Evolutionary conservation across 2,329 filamentous ascomycete genomes (phyloP), one percentile per base, ranked within the genome.

Genomic region (Lasiodiplodia sp.): DNA sequence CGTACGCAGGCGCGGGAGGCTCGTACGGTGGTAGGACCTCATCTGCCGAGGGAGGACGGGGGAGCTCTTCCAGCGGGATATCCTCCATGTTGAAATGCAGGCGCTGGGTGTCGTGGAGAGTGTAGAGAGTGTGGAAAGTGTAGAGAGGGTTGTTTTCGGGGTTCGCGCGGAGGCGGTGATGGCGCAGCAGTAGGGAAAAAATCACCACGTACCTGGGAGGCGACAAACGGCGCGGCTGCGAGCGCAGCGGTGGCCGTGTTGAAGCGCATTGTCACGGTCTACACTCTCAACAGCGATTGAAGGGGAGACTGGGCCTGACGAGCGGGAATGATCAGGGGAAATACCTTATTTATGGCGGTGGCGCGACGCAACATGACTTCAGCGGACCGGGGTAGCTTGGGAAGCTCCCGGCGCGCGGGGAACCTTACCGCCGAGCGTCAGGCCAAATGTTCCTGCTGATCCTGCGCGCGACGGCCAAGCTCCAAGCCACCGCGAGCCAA

Each of bases 401-500:
- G 28, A 47, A 40, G 37, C 25, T 37, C 18, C 21, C 10, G 56
- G n/a, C 12, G 28, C 21, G 55, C 65, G 53, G 55, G 53, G 65
- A 64, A 67, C 34, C 53, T 44, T 52, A 60, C 40, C 64, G 4
- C 28, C 40, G 4, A 7, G 64, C 64, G 21, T 25, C 37, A 52
- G 65, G 65, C 28, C 65, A 67, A 60, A 21, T 52, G 55, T 60
- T 67, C 65, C 65, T 67, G 65, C 65, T 67, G 65, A 67, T 67
- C 65, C 65, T 67, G 52, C 64, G 28, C 28, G 28, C 40, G 44
- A 3, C 21, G 40, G 52, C 52, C 52, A 44, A 40, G 34, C 34
- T 40, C 12, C 64, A 65, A 49, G 62, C 62, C 47, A 40, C 37
- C 7, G 28, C 28, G 31, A 31, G 37, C 56, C 34, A 11, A 18